Conservation (phyloP, 768 basidiomycete genomes). For the Dictyophora rubrovolvata region DNA sequence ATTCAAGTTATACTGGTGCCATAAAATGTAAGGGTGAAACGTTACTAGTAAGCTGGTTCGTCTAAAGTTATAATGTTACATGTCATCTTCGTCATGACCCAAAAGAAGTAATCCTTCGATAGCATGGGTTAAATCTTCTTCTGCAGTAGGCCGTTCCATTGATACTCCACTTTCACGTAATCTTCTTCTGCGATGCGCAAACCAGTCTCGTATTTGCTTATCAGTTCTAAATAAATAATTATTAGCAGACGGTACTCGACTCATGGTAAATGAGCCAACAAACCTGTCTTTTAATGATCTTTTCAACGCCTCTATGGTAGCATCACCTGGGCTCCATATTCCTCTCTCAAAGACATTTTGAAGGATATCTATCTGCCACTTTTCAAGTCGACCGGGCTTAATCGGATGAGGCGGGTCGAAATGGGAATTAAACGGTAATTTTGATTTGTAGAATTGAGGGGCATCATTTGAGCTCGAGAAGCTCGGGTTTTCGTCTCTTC, state of each 20-base stretch:
- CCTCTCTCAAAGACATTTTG: background rate
- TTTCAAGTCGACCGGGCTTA: background rate
- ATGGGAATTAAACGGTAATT: too few species aligned
- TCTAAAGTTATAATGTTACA: too few species aligned
- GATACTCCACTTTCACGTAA: background rate
- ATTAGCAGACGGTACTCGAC: background rate
- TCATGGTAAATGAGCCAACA: background rate
- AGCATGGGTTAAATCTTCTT: background rate
- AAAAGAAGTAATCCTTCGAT: background rate
- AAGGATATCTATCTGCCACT: background rate
- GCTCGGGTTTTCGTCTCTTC: background rate
- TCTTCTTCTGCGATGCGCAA: background rate
- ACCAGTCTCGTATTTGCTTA: conserved; percentile 5
- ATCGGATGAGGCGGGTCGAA: too few species aligned
- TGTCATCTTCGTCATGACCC: background rate
- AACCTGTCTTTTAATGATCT: background rate
- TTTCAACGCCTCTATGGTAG: background rate
- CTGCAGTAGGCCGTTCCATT: background rate
- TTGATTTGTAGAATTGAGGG: too few species aligned
- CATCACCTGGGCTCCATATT: background rate
- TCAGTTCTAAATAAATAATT: background rate
- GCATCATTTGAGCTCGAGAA: background rate
- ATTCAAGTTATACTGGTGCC: too few species aligned
- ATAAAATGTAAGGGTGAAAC: too few species aligned
- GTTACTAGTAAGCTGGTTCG: too few species aligned